A percentile compares a stretch with the other conserved stretches of the same genome.
Conservation (phyloP, 352 stramenopile species). For the Pythium utonaiense region DNA sequence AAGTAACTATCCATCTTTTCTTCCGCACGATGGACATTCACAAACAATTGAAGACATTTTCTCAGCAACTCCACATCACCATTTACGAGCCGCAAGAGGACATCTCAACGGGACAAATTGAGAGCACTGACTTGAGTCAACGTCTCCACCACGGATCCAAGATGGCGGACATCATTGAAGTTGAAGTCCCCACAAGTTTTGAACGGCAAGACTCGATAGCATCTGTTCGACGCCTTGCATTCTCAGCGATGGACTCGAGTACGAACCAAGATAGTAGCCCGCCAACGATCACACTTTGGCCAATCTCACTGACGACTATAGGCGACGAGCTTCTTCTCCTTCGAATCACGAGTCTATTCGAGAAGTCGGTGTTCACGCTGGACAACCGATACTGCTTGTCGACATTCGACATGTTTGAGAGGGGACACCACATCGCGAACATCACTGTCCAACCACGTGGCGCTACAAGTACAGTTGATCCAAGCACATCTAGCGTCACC, state of each 20-base stretch:
- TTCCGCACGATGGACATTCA: conserved; percentile 1
- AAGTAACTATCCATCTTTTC: background rate
- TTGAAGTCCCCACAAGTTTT: background rate
- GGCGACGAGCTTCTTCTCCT: background rate
- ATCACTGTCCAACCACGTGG: background rate
- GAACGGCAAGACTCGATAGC: background rate
- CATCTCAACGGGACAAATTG: too few species aligned
- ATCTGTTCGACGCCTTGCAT: background rate
- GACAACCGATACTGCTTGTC: conserved; percentile 3
- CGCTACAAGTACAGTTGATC: background rate
- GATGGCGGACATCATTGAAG: conserved; percentile 3
- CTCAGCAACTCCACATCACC: background rate
- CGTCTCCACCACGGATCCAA: too few species aligned
- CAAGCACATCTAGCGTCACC: background rate
- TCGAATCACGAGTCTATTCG: conserved; percentile 4
- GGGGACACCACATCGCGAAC: background rate
- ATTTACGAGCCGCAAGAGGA: conserved; percentile 5
- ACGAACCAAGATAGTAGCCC: too few species aligned
- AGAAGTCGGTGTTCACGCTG: background rate
- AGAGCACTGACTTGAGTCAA: too few species aligned
- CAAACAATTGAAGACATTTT: background rate
- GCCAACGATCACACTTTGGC: conserved; percentile 8
- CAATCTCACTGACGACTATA: conserved; percentile 3
- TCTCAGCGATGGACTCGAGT: too few species aligned
- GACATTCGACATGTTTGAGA: background rate